Conservation (phyloP, 257 asterid genomes). For the Fraxinus americana region DNA sequence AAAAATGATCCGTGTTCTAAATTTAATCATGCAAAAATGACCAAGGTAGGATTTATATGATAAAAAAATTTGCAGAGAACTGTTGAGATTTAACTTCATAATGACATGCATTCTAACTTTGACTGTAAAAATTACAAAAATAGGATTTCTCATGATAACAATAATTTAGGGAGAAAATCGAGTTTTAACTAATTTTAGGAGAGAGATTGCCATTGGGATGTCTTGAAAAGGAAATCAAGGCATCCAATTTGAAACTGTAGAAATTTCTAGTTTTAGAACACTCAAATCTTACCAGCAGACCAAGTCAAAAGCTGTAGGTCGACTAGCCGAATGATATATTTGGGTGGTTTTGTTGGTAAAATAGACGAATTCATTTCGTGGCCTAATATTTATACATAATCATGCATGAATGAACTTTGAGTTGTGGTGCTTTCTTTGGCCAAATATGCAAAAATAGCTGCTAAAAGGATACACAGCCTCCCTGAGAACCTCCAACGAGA, state of each 20-base stretch:
- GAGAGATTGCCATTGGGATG: constrained; percentile 15
- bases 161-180: not conserved
- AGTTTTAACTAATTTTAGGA: constrained; percentile 4
- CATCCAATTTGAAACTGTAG: constrained; percentile 15
- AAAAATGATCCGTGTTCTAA: not conserved
- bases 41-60: constrained; percentile 10
- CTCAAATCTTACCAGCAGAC: constrained; percentile 22
- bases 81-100: not conserved
- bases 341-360: constrained; percentile 21
- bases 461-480: constrained; percentile 97
- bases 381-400: not conserved
- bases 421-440: constrained; percentile 21
- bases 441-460: constrained; percentile 23
- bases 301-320: constrained; percentile 17
- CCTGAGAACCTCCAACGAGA: constrained; percentile 89
- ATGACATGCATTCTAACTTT: not conserved
- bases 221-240: constrained; percentile 17
- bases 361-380: not conserved
- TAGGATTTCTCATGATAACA: not conserved
- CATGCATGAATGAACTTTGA: constrained; percentile 21
- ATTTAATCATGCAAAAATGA: not conserved
- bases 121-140: not conserved
- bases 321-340: constrained; percentile 16
- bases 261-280: constrained; percentile 12
- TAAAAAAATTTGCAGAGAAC: not conserved